Evolutionary conservation across 768 basidiomycete genomes (phyloP), one percentile per base, ranked within the genome.

Genomic region (Fistulinella prunicolor): DNA sequence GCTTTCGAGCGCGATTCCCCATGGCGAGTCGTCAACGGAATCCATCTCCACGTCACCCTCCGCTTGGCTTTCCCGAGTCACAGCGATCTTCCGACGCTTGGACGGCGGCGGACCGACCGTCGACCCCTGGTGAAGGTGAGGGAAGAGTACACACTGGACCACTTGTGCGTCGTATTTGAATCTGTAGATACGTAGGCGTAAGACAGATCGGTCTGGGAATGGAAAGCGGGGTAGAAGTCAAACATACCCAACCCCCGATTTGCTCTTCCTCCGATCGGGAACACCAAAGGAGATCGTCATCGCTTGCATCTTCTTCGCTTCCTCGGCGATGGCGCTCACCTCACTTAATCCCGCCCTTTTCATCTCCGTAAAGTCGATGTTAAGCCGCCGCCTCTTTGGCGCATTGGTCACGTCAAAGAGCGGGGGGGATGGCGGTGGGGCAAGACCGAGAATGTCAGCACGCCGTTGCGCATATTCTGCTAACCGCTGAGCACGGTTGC

Each of bases 401-500:
- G 12, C 60, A 60, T 48, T 70, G 48, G 59, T 79, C 71, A 51
- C 54, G 47, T 66, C 65, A 21, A 53, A 45, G 28, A 66, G 48
- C 16, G 72, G 69, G 9, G 64, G 52, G 6, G 62, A 53, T 1
- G 70, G 48, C 12, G 60, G 37, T 14, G 56, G 48, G 3, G 60
- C 40, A 37, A 69, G 55, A 19, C 63, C 62, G 12, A 71, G 54
- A 4, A 85, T 64, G 19, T 79, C 73, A 14, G 69, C 67, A 2
- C 86, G 74, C 14, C 85, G 78, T 46, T 81, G 77, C 0, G 76
- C 73, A 50, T 87, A 89, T 62, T 89, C 87, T 6, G 72, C 64
- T 16, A 89, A 67, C 2, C 87, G 75, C 61, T 89, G 86, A 6
- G 77, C 60, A 29, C 86, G 82, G 48, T 83, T 88, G 8, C 80